Base-by-base conservation (phyloP, 164 flowering plant genomes). In the Berberis vulgaris region DNA sequence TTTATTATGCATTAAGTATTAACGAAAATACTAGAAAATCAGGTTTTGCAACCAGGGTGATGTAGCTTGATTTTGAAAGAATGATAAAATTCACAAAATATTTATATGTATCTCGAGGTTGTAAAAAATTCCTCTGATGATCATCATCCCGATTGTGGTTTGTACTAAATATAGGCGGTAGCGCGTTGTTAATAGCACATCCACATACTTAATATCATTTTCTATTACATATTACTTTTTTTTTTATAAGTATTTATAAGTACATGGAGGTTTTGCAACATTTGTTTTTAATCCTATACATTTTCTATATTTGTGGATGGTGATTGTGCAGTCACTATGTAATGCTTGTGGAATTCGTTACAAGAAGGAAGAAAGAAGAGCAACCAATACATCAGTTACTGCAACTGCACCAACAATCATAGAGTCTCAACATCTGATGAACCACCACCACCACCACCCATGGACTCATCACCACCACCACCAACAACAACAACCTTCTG, bases 281-380 rank as follows among this genome's bases (percentile, higher is more conserved):
- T 52, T 3, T 57, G 5, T 57, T 40, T 12, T 12, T 57, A 41
- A 55, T 5, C 11, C 1, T 57, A 8, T 57, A 41, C 1, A 2
- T 57, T 39, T 40, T 57, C 5, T 50, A 50, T 8, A 8, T 5
- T 5, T 7, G 11, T 9, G 1, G 7, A 50, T 50, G 5, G 4
- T 50, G 3, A 38, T 9, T 45, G 44, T 67, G 53, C 84, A 94
- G 99, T 95, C 99, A 1, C 84, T 95, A 0, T 95, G 99, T 82
- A 95, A 95, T 73, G 99, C 99, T 0, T 95, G 99, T 67, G 99
- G 99, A 46, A 95, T 95, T 63, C 82, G 99, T 55, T 91, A 76
- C 85, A 95, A 95, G 87, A 95, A 95, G 65, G 99, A 95, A 77
- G 99, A 95, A 75, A 79, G 97, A 68, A 73, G 97, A 49, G 94